These are phyloP conservation scores for Rhizopogon sp. DNA, from an alignment of 768 basidiomycete species.

Conservation along the genomic window DNA sequence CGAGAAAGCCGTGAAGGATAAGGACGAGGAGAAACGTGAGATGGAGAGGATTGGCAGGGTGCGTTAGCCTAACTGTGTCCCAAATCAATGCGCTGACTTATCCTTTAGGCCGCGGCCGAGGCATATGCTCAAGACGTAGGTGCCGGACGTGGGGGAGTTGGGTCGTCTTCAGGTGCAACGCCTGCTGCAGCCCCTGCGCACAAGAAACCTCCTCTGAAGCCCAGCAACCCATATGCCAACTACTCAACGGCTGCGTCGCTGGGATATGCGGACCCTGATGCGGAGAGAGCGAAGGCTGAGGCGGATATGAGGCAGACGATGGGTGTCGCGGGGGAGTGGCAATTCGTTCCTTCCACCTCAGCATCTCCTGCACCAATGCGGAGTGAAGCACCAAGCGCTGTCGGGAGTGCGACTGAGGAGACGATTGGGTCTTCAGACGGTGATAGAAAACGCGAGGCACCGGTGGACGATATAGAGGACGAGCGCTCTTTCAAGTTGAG, in stretches of 20 bases:
- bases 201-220: constrained; percentile 43
- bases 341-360: constrained; percentile 44
- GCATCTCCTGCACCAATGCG: constrained; percentile 15
- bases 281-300: constrained; percentile 57
- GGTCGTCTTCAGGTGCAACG: constrained; percentile 14
- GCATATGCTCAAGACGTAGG: constrained; percentile 77
- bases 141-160: constrained; percentile 45
- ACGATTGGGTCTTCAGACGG: constrained; percentile 16
- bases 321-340: constrained; percentile 77
- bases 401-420: constrained; percentile 1
- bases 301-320: constrained; percentile 53
- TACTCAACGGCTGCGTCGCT: constrained; percentile 87
- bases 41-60: constrained; percentile 86
- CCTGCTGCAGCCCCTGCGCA: constrained; percentile 26
- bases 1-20: constrained; percentile 80
- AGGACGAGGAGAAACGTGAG: constrained; percentile 81
- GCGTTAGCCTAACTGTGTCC: constrained; percentile 8
- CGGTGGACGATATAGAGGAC: constrained; percentile 45
- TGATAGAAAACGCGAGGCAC: constrained; percentile 35
- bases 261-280: constrained; percentile 76
- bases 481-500: constrained; percentile 60
- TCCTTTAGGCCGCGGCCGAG: constrained; percentile 63
- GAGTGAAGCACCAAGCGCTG: neutral
- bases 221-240: constrained; percentile 67
- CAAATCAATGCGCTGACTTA: neutral